phyloP scores from a whole-genome alignment of 495 filamentous ascomycete species.

The Schizothecium vesticola region DNA sequence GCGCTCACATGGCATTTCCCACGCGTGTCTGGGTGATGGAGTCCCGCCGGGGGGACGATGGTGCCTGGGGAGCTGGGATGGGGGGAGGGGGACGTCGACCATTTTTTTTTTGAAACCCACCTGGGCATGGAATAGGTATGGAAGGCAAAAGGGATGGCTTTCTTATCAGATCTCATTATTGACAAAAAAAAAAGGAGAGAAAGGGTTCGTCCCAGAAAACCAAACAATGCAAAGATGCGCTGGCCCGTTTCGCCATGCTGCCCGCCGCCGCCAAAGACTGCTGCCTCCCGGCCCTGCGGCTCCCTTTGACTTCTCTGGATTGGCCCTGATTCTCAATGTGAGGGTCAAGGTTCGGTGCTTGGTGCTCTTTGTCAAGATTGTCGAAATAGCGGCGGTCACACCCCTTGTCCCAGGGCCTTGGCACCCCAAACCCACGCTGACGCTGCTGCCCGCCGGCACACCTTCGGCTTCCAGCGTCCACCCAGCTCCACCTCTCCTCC shows the following conservation, averaged over 20 bases:
- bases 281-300: background rate
- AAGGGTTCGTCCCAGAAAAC: background rate
- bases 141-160: too few relatives aligned
- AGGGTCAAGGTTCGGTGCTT: background rate
- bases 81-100: too few relatives aligned
- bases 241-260: background rate
- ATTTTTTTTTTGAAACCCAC: too few relatives aligned
- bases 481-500: slow-evolving; percentile 2
- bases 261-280: background rate
- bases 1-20: background rate
- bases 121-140: too few relatives aligned
- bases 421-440: background rate
- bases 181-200: background rate
- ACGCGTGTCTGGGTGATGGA: background rate
- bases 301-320: background rate
- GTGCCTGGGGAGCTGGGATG: too few relatives aligned
- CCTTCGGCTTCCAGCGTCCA: background rate
- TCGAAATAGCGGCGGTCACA: background rate
- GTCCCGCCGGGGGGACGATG: background rate
- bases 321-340: background rate
- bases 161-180: too few relatives aligned
- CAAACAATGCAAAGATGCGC: background rate
- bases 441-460: background rate
- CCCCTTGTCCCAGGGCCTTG: background rate
- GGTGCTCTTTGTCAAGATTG: background rate